phyloP scores from a whole-genome alignment of 1,284 basidiomycete species.

The Amylostereum areolatum region DNA sequence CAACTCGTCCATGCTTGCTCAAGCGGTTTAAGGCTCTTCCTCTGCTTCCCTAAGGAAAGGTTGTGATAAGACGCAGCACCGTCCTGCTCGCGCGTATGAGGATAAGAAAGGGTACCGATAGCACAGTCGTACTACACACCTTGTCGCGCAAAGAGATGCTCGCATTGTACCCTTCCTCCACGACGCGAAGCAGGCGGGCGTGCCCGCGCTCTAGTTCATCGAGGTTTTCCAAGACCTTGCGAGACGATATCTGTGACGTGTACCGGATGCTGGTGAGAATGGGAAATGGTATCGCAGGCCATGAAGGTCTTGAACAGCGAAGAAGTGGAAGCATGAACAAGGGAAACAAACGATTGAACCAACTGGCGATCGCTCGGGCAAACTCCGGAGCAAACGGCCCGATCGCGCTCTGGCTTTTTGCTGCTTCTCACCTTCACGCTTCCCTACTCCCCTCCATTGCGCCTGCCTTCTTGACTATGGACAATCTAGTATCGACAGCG shows the following conservation, averaged over 20 bases:
- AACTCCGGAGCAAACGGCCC: not conserved
- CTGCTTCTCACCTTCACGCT: not conserved
- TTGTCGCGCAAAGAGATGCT: not conserved
- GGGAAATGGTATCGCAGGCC: no score
- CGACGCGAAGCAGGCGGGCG: not conserved
- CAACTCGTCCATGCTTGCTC: slow-evolving; percentile 2
- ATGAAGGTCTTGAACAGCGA: no score
- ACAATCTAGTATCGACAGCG: slow-evolving; percentile 9
- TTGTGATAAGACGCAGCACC: not conserved
- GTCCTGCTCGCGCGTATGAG: not conserved
- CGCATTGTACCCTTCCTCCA: not conserved
- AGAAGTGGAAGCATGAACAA: not conserved
- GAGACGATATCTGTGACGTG: not conserved
- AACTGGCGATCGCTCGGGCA: not conserved
- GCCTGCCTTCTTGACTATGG: slow-evolving; percentile 5
- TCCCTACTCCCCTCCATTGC: slow-evolving; percentile 49
- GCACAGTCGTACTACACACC: not conserved
- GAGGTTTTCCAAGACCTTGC: not conserved
- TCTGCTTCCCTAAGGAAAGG: not conserved
- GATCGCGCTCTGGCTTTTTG: not conserved
- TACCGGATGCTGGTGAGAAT: not conserved
- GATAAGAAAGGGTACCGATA: not conserved
- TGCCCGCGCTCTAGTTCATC: not conserved
- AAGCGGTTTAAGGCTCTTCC: slow-evolving; percentile 2
- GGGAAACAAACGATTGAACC: not conserved